A percentile compares a stretch with the other conserved stretches of the same genome.
These are phyloP conservation scores for Lipomyces lipofer DNA, from an alignment of 805 yeast species.

Conservation along the genomic window DNA sequence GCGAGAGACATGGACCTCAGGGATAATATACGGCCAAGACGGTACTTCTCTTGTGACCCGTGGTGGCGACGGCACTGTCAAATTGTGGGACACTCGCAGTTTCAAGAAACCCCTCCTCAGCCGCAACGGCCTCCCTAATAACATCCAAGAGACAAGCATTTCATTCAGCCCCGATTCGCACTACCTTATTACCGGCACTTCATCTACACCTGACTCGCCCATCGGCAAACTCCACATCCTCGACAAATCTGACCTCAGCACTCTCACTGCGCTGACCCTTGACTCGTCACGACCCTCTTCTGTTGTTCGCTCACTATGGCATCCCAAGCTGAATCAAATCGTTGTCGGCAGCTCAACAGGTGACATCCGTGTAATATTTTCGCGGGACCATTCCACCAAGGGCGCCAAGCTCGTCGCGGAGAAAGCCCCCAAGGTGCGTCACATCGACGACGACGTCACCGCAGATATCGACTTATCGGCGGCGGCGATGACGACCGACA, in stretches of 20 bases:
- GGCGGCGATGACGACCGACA: slow-evolving; percentile 22
- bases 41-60: slow-evolving; percentile 32
- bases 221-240: slow-evolving; percentile 32
- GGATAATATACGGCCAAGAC: slow-evolving; percentile 21
- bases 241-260: slow-evolving; percentile 37
- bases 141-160: slow-evolving; percentile 29
- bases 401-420: slow-evolving; percentile 38
- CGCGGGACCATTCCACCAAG: slow-evolving; percentile 34
- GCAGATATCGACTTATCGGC: slow-evolving; percentile 37
- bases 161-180: slow-evolving; percentile 35
- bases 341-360: slow-evolving; percentile 38
- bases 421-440: slow-evolving; percentile 35
- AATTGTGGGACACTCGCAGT: slow-evolving; percentile 39
- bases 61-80: slow-evolving; percentile 32
- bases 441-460: slow-evolving; percentile 39
- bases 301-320: slow-evolving; percentile 35
- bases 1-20: slow-evolving; percentile 27
- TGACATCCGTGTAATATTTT: slow-evolving; percentile 35
- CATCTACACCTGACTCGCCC: slow-evolving; percentile 11
- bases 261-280: slow-evolving; percentile 28
- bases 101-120: slow-evolving; percentile 31
- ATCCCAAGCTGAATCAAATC: slow-evolving; percentile 37
- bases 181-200: slow-evolving; percentile 35
- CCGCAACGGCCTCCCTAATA: slow-evolving; percentile 23
- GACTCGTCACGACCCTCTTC: slow-evolving; percentile 10